A percentile compares a stretch with the other conserved stretches of the same genome.
Evolutionary conservation across 257 asterid species (phyloP).

Genomic region (Forsythia viridissima): DNA sequence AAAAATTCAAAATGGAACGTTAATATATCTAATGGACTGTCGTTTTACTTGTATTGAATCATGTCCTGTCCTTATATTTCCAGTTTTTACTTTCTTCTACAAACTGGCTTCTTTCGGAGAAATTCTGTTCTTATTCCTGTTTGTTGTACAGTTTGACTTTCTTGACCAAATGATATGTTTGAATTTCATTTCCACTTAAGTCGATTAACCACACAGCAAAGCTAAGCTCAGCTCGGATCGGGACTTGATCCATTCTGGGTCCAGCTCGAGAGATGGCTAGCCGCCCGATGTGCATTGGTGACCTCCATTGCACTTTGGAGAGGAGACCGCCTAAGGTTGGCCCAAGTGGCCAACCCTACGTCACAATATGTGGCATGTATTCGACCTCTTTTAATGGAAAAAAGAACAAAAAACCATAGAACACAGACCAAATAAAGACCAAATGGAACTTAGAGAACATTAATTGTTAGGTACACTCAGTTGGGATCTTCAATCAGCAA

Average conservation of each 20-base stretch:
- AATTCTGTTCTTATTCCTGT: neutral
- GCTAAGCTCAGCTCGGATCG: neutral
- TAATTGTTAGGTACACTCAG: neutral
- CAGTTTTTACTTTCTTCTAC: neutral
- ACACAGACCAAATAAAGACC: neutral
- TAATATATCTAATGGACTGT: conserved; percentile 16
- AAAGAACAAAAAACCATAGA: neutral
- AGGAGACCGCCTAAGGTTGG: neutral
- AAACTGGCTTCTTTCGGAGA: no score
- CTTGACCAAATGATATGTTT: neutral
- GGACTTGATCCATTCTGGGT: neutral
- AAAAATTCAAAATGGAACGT: conserved; percentile 19
- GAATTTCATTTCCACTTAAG: neutral
- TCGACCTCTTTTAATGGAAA: neutral
- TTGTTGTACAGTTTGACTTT: neutral
- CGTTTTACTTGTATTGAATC: conserved; percentile 1
- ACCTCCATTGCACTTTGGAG: neutral
- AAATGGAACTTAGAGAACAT: neutral
- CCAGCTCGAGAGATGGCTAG: neutral
- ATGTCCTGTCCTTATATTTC: neutral
- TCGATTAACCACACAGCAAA: neutral
- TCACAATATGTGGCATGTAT: neutral
- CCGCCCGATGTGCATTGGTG: neutral
- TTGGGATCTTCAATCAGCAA: neutral
- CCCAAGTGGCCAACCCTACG: neutral